These are phyloP conservation scores for Pseudogymnoascus sp. DNA, from an alignment of 2,329 filamentous ascomycete genomes.

Conservation along the genomic window DNA sequence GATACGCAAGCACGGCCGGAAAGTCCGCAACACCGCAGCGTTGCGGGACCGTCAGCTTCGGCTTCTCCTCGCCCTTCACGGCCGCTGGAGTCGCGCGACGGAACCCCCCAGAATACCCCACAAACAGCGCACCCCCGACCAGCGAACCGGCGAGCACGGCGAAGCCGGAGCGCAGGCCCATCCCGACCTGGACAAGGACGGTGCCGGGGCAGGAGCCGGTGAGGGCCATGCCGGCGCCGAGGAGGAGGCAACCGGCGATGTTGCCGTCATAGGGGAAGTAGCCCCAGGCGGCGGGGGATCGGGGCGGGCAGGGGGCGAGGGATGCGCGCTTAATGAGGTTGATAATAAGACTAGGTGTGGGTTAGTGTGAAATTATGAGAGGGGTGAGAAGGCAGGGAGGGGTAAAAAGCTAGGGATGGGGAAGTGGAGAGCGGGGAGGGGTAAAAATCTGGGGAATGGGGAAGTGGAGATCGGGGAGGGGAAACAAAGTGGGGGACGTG, in stretches of 20 bases:
- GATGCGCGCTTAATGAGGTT: not conserved
- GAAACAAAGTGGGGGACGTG: conserved; percentile 7
- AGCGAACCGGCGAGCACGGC: conserved; percentile 46
- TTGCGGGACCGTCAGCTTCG: conserved; percentile 17
- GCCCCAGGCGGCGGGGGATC: conserved; percentile 42
- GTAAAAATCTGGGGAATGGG: conserved; percentile 40
- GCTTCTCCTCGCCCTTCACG: not conserved
- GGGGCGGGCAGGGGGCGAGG: conserved; percentile 29
- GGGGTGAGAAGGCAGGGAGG: too few species aligned
- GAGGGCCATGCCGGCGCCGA: conserved; percentile 58
- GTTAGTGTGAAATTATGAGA: not conserved
- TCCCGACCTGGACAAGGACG: conserved; percentile 50
- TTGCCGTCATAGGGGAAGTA: conserved; percentile 52
- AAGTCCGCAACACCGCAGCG: conserved; percentile 10
- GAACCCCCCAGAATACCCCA: conserved; percentile 21
- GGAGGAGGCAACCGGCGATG: conserved; percentile 50
- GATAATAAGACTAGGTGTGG: not conserved
- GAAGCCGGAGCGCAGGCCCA: conserved; percentile 42
- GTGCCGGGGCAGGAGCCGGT: conserved; percentile 59
- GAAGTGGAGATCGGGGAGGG: conserved; percentile 27
- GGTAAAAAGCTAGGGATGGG: too few species aligned
- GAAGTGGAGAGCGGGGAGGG: too few species aligned
- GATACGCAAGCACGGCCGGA: conserved; percentile 14
- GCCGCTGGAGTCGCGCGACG: not conserved
- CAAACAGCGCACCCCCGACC: conserved; percentile 43